A percentile compares a stretch with the other conserved stretches of the same genome.
phyloP scores from a whole-genome alignment of 23 red algal genomes.

The Gracilaria gracilis region DNA sequence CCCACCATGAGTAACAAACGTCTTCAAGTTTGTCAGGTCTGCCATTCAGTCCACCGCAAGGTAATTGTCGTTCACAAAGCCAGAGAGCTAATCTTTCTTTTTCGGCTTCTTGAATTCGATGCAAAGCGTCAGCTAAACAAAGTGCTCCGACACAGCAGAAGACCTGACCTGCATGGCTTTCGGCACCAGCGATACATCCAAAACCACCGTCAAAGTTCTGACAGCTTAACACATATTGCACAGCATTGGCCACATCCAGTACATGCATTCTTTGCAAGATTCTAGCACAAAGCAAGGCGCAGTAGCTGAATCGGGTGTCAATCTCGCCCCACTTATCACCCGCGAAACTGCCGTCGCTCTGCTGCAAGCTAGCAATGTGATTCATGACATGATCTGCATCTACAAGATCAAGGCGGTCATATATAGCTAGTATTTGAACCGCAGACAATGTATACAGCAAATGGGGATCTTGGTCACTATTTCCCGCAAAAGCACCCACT shows the following conservation, averaged over 20 bases:
- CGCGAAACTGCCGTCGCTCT: conserved; percentile 85
- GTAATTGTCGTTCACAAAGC: conserved; percentile 88
- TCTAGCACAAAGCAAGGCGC: conserved; percentile 64
- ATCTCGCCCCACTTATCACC: conserved; percentile 95
- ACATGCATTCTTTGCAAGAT: conserved; percentile 60
- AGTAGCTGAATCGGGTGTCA: conserved; percentile 95
- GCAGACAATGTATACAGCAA: conserved; percentile 92
- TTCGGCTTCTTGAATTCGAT: conserved; percentile 40
- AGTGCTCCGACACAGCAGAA: conserved; percentile 96
- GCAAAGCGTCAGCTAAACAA: conserved; percentile 62
- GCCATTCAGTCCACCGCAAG: conserved; percentile 94
- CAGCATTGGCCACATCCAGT: conserved; percentile 63
- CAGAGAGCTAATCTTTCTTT: conserved; percentile 75
- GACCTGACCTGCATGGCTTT: conserved; percentile 96
- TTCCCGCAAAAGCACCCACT: conserved; percentile 85
- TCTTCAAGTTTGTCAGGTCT: conserved; percentile 98
- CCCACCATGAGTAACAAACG: conserved; percentile 99
- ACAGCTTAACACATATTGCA: conserved; percentile 77
- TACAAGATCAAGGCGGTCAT: conserved; percentile 59
- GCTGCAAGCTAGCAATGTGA: conserved; percentile 77
- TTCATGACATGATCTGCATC: conserved; percentile 49
- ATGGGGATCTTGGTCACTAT: conserved; percentile 89
- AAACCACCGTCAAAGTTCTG: conserved; percentile 98
- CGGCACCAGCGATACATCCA: conserved; percentile 92
- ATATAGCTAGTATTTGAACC: conserved; percentile 85